These are phyloP conservation scores for Endocalyx cinctus DNA, from an alignment of 2,329 filamentous ascomycete species.

Conservation along the genomic window DNA sequence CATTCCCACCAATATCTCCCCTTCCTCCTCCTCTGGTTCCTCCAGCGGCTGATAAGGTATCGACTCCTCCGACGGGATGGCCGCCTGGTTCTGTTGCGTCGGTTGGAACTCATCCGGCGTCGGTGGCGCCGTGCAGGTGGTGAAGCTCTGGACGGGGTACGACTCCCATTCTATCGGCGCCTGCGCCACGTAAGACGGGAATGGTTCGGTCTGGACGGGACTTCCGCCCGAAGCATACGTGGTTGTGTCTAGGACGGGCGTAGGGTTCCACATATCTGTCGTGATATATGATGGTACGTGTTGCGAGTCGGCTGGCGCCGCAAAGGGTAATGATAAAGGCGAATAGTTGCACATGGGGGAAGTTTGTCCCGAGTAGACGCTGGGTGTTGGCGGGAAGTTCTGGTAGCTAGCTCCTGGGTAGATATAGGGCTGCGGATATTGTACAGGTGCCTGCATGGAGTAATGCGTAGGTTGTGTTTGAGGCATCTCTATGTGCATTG, in stretches of 20 bases:
- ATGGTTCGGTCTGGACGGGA: slow-evolving; percentile 25
- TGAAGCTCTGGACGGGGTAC: slow-evolving; percentile 40
- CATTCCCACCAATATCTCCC: slow-evolving; percentile 75
- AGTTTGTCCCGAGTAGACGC: slow-evolving; percentile 52
- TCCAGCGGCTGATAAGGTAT: slow-evolving; percentile 46
- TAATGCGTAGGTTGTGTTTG: slow-evolving; percentile 34
- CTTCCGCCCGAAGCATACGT: slow-evolving; percentile 19
- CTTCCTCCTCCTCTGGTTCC: slow-evolving; percentile 50
- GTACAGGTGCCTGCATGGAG: slow-evolving; percentile 32
- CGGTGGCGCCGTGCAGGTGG: slow-evolving; percentile 47
- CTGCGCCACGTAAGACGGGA: slow-evolving; percentile 22
- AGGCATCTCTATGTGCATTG: slow-evolving; percentile 31
- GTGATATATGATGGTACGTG: slow-evolving; percentile 36
- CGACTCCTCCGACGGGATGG: slow-evolving; percentile 43
- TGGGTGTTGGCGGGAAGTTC: slow-evolving; percentile 47
- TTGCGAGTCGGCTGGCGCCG: slow-evolving; percentile 21
- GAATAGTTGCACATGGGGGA: slow-evolving; percentile 54
- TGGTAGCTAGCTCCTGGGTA: slow-evolving; percentile 36
- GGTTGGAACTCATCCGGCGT: slow-evolving; percentile 56
- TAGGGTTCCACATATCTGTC: slow-evolving; percentile 32
- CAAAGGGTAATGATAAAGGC: slow-evolving; percentile 45
- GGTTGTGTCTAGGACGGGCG: slow-evolving; percentile 27
- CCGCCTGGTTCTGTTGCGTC: slow-evolving; percentile 42
- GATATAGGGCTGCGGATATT: slow-evolving; percentile 37
- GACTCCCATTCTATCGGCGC: slow-evolving; percentile 38